Percentiles rank a stretch among this genome's conserved stretches.
phyloP scores from a whole-genome alignment of 345 rosid genomes.

The Carallia brachiata region DNA sequence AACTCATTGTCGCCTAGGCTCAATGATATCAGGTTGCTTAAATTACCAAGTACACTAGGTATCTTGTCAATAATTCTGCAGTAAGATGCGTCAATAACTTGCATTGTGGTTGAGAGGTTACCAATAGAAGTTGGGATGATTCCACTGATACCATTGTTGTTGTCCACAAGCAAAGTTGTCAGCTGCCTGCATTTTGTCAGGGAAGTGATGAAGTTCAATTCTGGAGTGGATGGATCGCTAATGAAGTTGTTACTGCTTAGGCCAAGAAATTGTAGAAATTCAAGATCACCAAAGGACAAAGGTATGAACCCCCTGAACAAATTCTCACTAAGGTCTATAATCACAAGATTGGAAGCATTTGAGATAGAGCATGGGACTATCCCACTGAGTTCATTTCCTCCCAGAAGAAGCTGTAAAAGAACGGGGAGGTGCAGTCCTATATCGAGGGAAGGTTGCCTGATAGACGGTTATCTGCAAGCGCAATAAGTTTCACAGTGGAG shows the following conservation, averaged over 20 bases:
- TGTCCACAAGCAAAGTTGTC: not conserved
- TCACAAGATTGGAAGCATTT: not conserved
- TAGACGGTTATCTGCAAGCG: not conserved
- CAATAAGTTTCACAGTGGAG: not conserved
- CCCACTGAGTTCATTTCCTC: not conserved
- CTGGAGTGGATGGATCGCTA: not conserved
- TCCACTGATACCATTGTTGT: not conserved
- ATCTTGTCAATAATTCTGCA: slow-evolving; percentile 12
- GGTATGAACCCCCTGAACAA: not conserved
- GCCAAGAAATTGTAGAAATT: not conserved
- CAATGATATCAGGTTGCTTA: slow-evolving; percentile 3
- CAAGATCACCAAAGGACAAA: not conserved
- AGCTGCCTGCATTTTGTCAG: slow-evolving; percentile 10
- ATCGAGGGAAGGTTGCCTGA: not conserved
- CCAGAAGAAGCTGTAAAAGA: not conserved
- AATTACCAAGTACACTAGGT: slow-evolving; percentile 15
- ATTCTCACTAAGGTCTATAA: not conserved
- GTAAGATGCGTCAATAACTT: not conserved
- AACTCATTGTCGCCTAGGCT: slow-evolving; percentile 3
- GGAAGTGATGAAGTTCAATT: not conserved
- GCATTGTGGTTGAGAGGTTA: not conserved
- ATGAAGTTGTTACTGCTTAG: not conserved
- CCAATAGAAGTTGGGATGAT: slow-evolving; percentile 5
- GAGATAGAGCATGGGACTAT: not conserved
- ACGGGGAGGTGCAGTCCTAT: not conserved